Percentiles rank a stretch among this genome's conserved stretches.
Evolutionary conservation across 257 asterid species (phyloP).

Genomic region (Nicotiana obtusifolia): DNA sequence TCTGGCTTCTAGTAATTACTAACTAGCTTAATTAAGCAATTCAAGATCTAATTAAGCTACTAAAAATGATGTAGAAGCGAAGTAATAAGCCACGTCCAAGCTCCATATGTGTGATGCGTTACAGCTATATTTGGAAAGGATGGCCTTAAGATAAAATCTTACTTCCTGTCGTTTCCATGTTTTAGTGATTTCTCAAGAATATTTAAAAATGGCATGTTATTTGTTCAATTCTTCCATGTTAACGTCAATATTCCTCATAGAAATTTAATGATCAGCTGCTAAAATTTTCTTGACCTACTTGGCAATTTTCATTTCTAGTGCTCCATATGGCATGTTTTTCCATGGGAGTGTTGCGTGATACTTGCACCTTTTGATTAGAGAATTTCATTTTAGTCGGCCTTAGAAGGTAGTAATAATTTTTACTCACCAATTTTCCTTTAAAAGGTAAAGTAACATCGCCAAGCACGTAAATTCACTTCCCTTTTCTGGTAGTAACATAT

Average conservation of each 20-base stretch:
- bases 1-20: not conserved
- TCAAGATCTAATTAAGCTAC: not conserved
- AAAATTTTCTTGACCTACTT: not conserved
- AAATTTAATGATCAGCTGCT: not conserved
- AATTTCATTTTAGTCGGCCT: too few species aligned
- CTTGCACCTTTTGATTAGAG: not conserved
- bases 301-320: not conserved
- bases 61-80: too few species aligned
- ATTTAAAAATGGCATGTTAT: not conserved
- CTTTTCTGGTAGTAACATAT: too few species aligned
- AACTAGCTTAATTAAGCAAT: too few species aligned
- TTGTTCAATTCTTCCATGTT: not conserved
- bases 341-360: conserved; percentile 2
- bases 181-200: not conserved
- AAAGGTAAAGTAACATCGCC: too few species aligned
- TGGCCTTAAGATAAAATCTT: too few species aligned
- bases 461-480: too few species aligned
- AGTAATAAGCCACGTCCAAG: not conserved
- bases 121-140: too few species aligned
- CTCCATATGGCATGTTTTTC: not conserved
- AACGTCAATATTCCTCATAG: not conserved
- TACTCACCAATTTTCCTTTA: too few species aligned
- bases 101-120: too few species aligned
- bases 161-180: not conserved
- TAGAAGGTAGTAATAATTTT: too few species aligned